These are phyloP conservation scores for Penicillium aurantiogriseum DNA, from an alignment of 2,329 filamentous ascomycete genomes.

Conservation along the genomic window DNA sequence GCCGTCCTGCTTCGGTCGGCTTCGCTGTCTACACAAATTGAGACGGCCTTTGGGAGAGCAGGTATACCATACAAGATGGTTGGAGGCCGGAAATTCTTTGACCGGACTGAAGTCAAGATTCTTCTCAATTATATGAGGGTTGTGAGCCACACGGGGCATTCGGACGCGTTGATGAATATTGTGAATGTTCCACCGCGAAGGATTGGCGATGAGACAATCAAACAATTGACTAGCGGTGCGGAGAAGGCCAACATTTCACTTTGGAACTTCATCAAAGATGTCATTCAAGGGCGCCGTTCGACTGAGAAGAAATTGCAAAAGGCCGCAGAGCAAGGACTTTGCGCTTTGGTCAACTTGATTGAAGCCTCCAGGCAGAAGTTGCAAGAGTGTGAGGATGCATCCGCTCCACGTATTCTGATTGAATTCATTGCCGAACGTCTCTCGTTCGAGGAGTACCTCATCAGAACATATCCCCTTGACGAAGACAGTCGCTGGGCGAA, in stretches of 20 bases:
- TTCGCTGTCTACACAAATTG: constrained; percentile 78
- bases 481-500: constrained; percentile 82
- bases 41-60: constrained; percentile 73
- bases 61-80: constrained; percentile 92
- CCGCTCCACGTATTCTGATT: constrained; percentile 50
- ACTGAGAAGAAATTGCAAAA: constrained; percentile 56
- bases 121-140: constrained; percentile 85
- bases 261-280: constrained; percentile 69
- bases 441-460: constrained; percentile 70
- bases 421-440: constrained; percentile 63
- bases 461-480: constrained; percentile 69
- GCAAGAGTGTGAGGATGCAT: constrained; percentile 41
- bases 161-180: constrained; percentile 77
- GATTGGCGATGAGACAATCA: constrained; percentile 76
- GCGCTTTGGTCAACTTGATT: constrained; percentile 59
- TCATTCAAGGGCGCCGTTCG: constrained; percentile 52
- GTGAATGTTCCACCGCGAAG: constrained; percentile 81
- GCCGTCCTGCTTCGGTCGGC: constrained; percentile 86
- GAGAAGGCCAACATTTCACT: constrained; percentile 67
- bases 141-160: constrained; percentile 79
- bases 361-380: constrained; percentile 57
- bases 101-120: constrained; percentile 82
- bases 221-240: constrained; percentile 71
- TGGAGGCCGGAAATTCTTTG: constrained; percentile 86
- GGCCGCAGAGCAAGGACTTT: constrained; percentile 57